Evolutionary conservation across 257 asterid species (phyloP).

Genomic region (Solanum chmielewskii): DNA sequence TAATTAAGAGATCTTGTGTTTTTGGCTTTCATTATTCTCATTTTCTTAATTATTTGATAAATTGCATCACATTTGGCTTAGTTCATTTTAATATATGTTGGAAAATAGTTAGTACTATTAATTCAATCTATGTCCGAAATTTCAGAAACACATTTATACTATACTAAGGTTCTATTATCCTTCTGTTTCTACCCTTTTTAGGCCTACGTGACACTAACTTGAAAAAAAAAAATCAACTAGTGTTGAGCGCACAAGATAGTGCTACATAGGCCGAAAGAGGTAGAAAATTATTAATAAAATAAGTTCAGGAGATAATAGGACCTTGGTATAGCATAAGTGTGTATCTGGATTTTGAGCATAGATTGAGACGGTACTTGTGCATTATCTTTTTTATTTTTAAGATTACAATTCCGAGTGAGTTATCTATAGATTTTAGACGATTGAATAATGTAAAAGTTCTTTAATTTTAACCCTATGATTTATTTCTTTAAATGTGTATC

Average conservation of each 20-base stretch:
- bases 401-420: background rate
- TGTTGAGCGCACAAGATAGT: too few relatives aligned
- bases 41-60: too few relatives aligned
- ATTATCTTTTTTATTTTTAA: background rate
- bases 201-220: fast-evolving
- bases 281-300: too few relatives aligned
- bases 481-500: background rate
- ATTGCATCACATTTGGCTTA: background rate
- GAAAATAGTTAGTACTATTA: background rate
- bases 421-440: background rate
- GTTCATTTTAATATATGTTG: background rate
- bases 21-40: too few relatives aligned
- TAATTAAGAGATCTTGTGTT: background rate
- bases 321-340: fast-evolving
- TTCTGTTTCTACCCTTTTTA: too few relatives aligned
- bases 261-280: fast-evolving
- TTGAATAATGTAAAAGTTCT: background rate
- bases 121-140: background rate
- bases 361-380: fast-evolving
- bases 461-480: background rate
- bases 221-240: too few relatives aligned
- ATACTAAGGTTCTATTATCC: too few relatives aligned
- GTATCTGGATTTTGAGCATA: too few relatives aligned
- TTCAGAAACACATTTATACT: too few relatives aligned
- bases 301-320: too few relatives aligned